Percentiles rank a stretch among this genome's conserved stretches.
Evolutionary conservation across 2,329 filamentous ascomycete species (phyloP).

Genomic region (Dactylella cylindrospora): DNA sequence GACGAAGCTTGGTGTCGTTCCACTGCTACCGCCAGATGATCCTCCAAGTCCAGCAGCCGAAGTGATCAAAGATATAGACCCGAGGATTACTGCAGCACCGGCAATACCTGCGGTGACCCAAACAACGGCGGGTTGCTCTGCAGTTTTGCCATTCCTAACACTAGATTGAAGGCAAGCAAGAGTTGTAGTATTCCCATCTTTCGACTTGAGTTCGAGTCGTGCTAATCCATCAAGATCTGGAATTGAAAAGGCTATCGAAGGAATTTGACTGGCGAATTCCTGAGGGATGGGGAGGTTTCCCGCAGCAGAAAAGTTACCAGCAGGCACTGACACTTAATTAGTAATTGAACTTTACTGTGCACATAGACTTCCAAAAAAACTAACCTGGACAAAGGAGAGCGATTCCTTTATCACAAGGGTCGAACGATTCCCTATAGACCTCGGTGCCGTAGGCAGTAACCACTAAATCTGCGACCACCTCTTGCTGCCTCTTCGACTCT

Average conservation of each 20-base stretch:
- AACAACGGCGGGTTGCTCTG: constrained; percentile 71
- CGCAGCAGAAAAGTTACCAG: constrained; percentile 69
- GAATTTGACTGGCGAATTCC: constrained; percentile 72
- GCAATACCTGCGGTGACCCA: constrained; percentile 83
- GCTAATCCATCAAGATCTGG: constrained; percentile 88
- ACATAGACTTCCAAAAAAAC: not conserved
- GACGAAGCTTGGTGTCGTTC: constrained; percentile 77
- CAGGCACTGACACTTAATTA: constrained; percentile 62
- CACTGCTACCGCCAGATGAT: constrained; percentile 60
- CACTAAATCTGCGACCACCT: constrained; percentile 73
- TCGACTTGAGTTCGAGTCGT: constrained; percentile 70
- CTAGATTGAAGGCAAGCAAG: constrained; percentile 81
- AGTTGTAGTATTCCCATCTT: constrained; percentile 60
- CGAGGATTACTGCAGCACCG: constrained; percentile 75
- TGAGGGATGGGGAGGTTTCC: constrained; percentile 72
- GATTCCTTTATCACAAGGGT: constrained; percentile 74
- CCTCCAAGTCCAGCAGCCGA: constrained; percentile 61
- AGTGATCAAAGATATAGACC: constrained; percentile 69
- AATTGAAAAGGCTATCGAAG: constrained; percentile 82
- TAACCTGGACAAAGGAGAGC: constrained; percentile 76
- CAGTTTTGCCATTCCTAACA: constrained; percentile 84
- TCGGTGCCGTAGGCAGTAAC: constrained; percentile 82
- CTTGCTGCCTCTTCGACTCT: constrained; percentile 70
- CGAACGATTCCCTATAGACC: constrained; percentile 76
- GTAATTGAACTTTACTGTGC: not conserved